Conservation (phyloP, 495 filamentous ascomycete species). For the Tirmania nivea region DNA sequence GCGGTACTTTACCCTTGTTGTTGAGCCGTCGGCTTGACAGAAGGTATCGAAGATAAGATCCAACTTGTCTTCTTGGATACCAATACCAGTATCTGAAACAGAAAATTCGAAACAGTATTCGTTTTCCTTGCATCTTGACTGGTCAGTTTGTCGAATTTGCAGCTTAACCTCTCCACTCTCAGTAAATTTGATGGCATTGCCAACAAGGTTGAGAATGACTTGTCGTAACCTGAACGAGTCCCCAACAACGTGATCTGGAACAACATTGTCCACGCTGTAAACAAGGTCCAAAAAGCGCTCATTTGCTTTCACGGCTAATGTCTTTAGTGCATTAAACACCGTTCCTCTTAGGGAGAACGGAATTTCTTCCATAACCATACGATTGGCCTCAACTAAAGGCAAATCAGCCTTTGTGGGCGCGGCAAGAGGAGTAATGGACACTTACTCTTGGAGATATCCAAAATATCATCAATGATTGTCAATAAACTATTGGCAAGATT, state of each 20-base stretch:
- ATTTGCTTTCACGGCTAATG: conserved; percentile 88
- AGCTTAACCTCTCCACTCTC: conserved; percentile 94
- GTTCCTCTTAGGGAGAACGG: conserved; percentile 87
- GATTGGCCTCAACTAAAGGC: conserved; percentile 56
- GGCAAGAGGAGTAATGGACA: neutral
- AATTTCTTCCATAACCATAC: conserved; percentile 99
- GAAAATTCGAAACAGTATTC: conserved; percentile 94
- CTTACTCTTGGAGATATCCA: conserved; percentile 84
- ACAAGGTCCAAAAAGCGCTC: conserved; percentile 87
- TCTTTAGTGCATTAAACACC: conserved; percentile 96
- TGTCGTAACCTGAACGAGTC: conserved; percentile 94
- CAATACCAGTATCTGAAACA: conserved; percentile 92
- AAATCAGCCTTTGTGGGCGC: neutral
- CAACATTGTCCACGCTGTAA: conserved; percentile 80
- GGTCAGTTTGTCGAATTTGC: conserved; percentile 57
- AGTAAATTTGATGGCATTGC: conserved; percentile 87
- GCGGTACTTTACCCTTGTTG: conserved; percentile 35
- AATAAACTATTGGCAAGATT: conserved; percentile 90
- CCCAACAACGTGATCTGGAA: conserved; percentile 90
- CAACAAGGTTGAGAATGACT: conserved; percentile 69
- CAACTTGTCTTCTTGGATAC: conserved; percentile 87
- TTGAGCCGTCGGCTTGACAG: conserved; percentile 96
- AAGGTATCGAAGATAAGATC: conserved; percentile 98
- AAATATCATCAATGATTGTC: conserved; percentile 97
- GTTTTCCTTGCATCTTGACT: conserved; percentile 41